Conservation (phyloP, 495 filamentous ascomycete genomes). For the Neurospora terricola region DNA sequence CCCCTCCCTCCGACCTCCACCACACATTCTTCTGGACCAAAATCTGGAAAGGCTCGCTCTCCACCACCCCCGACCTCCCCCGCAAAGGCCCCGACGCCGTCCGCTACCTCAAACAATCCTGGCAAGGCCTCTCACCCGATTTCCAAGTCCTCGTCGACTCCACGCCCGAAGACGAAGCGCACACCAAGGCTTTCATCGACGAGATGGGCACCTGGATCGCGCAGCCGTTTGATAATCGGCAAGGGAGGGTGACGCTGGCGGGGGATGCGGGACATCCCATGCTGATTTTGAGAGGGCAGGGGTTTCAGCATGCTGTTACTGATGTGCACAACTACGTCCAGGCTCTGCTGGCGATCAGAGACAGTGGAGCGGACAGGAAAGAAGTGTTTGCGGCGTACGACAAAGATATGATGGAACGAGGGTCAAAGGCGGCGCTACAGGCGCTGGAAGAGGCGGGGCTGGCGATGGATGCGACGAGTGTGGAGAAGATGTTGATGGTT, state of each 20-base stretch:
- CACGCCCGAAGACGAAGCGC: slow-evolving; percentile 26
- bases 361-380: slow-evolving; percentile 11
- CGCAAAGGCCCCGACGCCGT: slow-evolving; percentile 18
- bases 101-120: slow-evolving; percentile 28
- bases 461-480: slow-evolving; percentile 11
- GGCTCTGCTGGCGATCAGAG: slow-evolving; percentile 17
- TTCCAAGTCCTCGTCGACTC: slow-evolving; percentile 30
- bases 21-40: slow-evolving; percentile 24
- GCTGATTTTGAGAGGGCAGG: slow-evolving; percentile 46
- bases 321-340: slow-evolving; percentile 35
- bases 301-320: slow-evolving; percentile 37
- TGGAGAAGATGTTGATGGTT: slow-evolving; percentile 15
- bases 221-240: slow-evolving; percentile 36
- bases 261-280: slow-evolving; percentile 53
- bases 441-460: slow-evolving; percentile 10
- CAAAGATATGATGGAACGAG: slow-evolving; percentile 38
- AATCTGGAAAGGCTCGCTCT: slow-evolving; percentile 19
- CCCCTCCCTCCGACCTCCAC: not conserved
- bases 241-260: slow-evolving; percentile 40
- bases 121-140: slow-evolving; percentile 26
- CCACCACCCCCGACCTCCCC: slow-evolving; percentile 5
- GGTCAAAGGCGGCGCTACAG: slow-evolving; percentile 33
- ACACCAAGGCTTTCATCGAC: slow-evolving; percentile 14
- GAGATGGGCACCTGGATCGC: slow-evolving; percentile 27
- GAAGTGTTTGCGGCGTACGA: slow-evolving; percentile 31